Percentiles rank a stretch among this genome's conserved stretches.
phyloP scores from a whole-genome alignment of 2,329 filamentous ascomycete genomes.

The Sclerotiophoma versabilis region DNA sequence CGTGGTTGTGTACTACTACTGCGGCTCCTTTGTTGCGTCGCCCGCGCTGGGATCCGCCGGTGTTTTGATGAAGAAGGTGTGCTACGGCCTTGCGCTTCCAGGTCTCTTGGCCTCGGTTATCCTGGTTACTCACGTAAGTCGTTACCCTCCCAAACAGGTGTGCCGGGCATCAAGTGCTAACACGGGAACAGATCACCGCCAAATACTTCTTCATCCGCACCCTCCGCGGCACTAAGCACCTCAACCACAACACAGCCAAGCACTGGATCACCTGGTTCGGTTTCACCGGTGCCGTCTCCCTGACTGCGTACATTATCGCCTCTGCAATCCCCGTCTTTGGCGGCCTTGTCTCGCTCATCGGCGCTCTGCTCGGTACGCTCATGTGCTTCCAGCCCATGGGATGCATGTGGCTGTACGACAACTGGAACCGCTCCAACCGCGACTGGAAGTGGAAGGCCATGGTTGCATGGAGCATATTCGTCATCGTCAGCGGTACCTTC shows the following conservation, averaged over 20 bases:
- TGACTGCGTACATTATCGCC: constrained; percentile 20
- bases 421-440: constrained; percentile 13
- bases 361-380: constrained; percentile 20
- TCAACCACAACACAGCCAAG: constrained; percentile 59
- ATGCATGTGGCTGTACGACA: constrained; percentile 24
- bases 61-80: constrained; percentile 64
- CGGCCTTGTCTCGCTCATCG: constrained; percentile 19
- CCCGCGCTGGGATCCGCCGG: constrained; percentile 69
- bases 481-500: constrained; percentile 18
- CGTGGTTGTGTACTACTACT: constrained; percentile 67
- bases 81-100: constrained; percentile 62
- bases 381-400: constrained; percentile 27
- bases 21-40: constrained; percentile 68
- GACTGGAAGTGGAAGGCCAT: constrained; percentile 18
- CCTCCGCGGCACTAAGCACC: constrained; percentile 58
- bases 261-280: constrained; percentile 64
- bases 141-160: constrained; percentile 41
- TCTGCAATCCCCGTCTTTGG: constrained; percentile 20
- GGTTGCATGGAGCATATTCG: constrained; percentile 18
- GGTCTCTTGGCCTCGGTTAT: constrained; percentile 14
- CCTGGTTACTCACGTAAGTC: constrained; percentile 19
- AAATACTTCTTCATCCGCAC: constrained; percentile 66
- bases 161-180: neutral
- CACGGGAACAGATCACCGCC: constrained; percentile 59
- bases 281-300: constrained; percentile 49